Base-by-base conservation (phyloP, 1,284 basidiomycete species). In the Ceratorhiza oryzae-sativae region DNA sequence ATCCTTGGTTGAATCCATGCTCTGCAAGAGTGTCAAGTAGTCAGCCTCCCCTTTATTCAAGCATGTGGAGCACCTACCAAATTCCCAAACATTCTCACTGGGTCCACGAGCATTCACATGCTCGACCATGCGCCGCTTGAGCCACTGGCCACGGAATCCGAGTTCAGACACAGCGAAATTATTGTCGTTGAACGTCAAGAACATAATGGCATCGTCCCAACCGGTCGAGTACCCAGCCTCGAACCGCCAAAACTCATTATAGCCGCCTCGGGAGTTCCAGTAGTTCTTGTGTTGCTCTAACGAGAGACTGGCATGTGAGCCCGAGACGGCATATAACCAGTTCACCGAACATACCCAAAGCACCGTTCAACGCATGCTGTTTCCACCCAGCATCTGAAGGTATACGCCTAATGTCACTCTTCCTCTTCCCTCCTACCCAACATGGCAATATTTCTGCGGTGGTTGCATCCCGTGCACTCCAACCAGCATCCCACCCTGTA, bases 391-490 rank as follows among this genome's bases (percentile, higher is more conserved):
- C 77, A 48, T 79, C 78, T n/a, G 55, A 59, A 10, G 67, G 67
- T 58, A 70, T 59, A 27, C 79, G 77, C 25, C 76, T 75, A 51
- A 77, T 77, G 49, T 60, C 59, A 48, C 71, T 76, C 71, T 75
- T 77, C 67, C 74, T 76, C 55, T 72, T 76, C 51, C 73, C 77
- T 20, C 85, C 84, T n/a, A 86, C 79, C 71, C 78, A 83, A 0
- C 75, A 34, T 0, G 90, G 90, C 74, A 91, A 84, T 15, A 91
- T 86, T 9, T 88, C 88, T 1, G 83, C 84, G 51, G 84, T 84
- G 0, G 88, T 85, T 0, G 91, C 90, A 78, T 93, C 88, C 74
- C 86, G 83, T 42, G 92, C 86, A 53, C 87, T 87, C 93, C 94
- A 95, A 0, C 92, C 92, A 1, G 84, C 85, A 78, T 94, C 92